Percentiles rank a stretch among this genome's conserved stretches.
phyloP scores from a whole-genome alignment of 192 early-diverging fungal species.

The Rhizoclosmatium sp. region DNA sequence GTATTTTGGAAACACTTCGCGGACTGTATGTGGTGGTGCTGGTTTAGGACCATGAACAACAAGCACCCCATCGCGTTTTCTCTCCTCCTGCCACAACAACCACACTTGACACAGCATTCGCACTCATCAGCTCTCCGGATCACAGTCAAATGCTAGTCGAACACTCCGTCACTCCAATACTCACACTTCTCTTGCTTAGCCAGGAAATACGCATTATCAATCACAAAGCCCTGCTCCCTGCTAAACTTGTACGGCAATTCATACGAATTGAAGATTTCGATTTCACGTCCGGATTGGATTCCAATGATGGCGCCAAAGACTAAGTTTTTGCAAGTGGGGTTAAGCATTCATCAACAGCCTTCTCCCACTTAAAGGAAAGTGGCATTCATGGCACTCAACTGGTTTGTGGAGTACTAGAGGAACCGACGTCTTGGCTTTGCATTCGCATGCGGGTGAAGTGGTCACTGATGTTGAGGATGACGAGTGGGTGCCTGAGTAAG shows the following conservation, averaged over 20 bases:
- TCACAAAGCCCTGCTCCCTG: slow-evolving; percentile 50
- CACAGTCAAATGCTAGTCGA: no score
- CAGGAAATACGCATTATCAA: slow-evolving; percentile 71
- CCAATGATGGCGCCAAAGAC: slow-evolving; percentile 83
- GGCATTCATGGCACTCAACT: background rate
- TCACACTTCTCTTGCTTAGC: slow-evolving; percentile 83
- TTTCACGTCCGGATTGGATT: slow-evolving; percentile 76
- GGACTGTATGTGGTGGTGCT: slow-evolving; percentile 55
- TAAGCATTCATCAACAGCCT: background rate
- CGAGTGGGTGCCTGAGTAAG: slow-evolving; percentile 78
- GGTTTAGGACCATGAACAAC: background rate
- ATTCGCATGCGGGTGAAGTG: slow-evolving; percentile 79
- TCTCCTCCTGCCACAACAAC: no score
- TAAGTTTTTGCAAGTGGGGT: slow-evolving; percentile 18
- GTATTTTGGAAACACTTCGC: slow-evolving; percentile 82
- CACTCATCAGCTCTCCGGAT: no score
- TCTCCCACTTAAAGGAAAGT: background rate
- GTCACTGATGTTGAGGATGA: slow-evolving; percentile 88
- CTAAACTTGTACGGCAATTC: slow-evolving; percentile 64
- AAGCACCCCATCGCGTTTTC: no score
- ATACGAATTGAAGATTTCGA: slow-evolving; percentile 88
- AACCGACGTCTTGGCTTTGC: slow-evolving; percentile 49
- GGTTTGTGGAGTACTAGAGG: background rate
- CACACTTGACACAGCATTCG: no score
- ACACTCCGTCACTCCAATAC: background rate